Percentiles rank a stretch among this genome's conserved stretches.
These are phyloP conservation scores for Xenoacremonium recifei DNA, from an alignment of 2,329 filamentous ascomycete species.

Conservation along the genomic window DNA sequence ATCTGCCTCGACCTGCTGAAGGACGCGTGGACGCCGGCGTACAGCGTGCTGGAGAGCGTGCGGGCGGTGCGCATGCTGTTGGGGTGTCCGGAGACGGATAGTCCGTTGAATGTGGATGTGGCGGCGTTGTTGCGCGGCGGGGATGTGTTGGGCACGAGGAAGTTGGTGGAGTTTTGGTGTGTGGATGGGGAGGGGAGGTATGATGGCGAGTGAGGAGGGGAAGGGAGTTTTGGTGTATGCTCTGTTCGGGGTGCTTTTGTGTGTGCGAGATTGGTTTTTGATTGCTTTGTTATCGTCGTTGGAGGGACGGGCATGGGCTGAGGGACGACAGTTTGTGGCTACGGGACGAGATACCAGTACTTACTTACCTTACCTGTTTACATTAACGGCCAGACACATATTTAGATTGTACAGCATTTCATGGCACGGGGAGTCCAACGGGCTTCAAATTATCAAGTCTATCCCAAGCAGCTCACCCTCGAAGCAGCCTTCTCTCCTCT, in stretches of 20 bases:
- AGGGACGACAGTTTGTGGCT: too few species aligned
- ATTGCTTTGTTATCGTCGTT: not conserved
- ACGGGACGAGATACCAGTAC: too few species aligned
- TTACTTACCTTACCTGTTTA: too few species aligned
- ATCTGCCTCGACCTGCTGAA: constrained; percentile 89
- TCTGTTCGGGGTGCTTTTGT: not conserved
- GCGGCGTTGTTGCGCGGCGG: constrained; percentile 68
- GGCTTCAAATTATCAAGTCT: too few species aligned
- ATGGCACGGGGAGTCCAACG: too few species aligned
- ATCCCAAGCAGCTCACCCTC: too few species aligned
- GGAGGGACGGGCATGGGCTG: not conserved
- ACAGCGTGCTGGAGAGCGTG: constrained; percentile 74
- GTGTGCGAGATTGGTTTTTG: too few species aligned
- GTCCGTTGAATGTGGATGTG: constrained; percentile 76
- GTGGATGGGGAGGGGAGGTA: constrained; percentile 35
- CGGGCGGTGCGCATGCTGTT: constrained; percentile 69
- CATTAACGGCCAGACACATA: too few species aligned
- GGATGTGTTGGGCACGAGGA: constrained; percentile 65
- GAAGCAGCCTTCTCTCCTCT: too few species aligned
- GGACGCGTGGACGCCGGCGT: constrained; percentile 79
- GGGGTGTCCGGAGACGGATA: constrained; percentile 65
- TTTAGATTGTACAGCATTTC: too few species aligned
- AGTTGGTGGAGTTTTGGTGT: constrained; percentile 71
- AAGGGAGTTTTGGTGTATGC: not conserved
- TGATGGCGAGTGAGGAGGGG: constrained; percentile 30